Conservation (phyloP, 1,284 basidiomycete genomes). For the Ustilago xerochloae region DNA sequence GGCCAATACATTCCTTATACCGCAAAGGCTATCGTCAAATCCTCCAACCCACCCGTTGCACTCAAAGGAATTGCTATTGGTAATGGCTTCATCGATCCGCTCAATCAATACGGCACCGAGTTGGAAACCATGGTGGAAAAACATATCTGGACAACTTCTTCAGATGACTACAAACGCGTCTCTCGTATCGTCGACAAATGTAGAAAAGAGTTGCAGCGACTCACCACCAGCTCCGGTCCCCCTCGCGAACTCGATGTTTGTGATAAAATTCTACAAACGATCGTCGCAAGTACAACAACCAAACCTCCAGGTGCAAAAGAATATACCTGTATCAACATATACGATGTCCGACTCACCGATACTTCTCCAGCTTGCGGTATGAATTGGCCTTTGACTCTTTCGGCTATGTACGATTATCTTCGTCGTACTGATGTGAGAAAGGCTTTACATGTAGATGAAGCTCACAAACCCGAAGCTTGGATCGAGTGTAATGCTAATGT, state of each 20-base stretch:
- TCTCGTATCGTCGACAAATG: slow-evolving; percentile 75
- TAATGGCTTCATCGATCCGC: slow-evolving; percentile 95
- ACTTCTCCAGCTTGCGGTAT: slow-evolving; percentile 89
- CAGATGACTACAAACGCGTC: slow-evolving; percentile 71
- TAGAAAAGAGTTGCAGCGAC: slow-evolving; percentile 69
- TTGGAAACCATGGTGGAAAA: slow-evolving; percentile 86
- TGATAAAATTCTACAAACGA: slow-evolving; percentile 75
- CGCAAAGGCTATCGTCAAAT: slow-evolving; percentile 81
- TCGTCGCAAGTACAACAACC: slow-evolving; percentile 73
- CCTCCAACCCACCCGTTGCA: slow-evolving; percentile 72
- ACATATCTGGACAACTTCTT: slow-evolving; percentile 79
- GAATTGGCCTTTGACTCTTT: slow-evolving; percentile 96
- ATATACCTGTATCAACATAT: slow-evolving; percentile 88
- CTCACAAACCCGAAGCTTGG: slow-evolving; percentile 83
- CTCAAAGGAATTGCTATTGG: slow-evolving; percentile 89
- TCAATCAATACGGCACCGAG: slow-evolving; percentile 88
- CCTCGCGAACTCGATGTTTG: slow-evolving; percentile 78
- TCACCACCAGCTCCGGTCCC: slow-evolving; percentile 65
- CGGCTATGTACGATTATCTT: slow-evolving; percentile 81
- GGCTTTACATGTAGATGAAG: slow-evolving; percentile 80
- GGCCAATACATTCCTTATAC: slow-evolving; percentile 69
- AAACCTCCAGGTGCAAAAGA: slow-evolving; percentile 20
- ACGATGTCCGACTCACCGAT: slow-evolving; percentile 90
- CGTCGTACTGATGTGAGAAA: slow-evolving; percentile 82
- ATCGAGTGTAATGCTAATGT: slow-evolving; percentile 84